Conservation (phyloP, 805 yeast genomes). For the Spathaspora passalidarum region DNA sequence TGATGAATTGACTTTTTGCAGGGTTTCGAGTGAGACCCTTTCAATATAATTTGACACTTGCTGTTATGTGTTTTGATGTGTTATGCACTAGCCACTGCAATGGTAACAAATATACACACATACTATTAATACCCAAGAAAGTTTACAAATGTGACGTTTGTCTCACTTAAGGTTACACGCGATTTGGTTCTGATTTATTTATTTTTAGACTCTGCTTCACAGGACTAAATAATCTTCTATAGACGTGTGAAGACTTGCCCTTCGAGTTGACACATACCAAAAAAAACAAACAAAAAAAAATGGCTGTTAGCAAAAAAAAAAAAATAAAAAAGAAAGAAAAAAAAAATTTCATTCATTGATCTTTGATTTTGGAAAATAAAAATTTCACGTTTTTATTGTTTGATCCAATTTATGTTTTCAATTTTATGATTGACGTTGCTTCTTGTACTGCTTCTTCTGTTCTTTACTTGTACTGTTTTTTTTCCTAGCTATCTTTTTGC, state of each 20-base stretch:
- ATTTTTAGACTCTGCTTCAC: too few relatives aligned
- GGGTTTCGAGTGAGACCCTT: background rate
- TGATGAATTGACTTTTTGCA: background rate
- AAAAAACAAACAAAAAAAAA: too few relatives aligned
- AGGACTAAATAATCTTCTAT: too few relatives aligned
- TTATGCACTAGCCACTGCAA: background rate
- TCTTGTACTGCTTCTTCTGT: background rate
- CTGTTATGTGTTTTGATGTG: too few relatives aligned
- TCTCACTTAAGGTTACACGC: background rate
- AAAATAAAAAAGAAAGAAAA: too few relatives aligned
- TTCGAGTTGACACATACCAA: background rate
- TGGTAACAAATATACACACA: background rate
- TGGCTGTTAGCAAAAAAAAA: too few relatives aligned
- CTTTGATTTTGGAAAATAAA: background rate
- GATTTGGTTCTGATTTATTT: too few relatives aligned
- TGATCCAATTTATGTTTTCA: background rate
- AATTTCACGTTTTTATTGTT: background rate
- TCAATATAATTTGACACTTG: background rate
- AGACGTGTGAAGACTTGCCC: too few relatives aligned
- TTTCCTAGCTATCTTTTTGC: background rate
- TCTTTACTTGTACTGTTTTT: background rate
- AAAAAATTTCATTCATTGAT: background rate
- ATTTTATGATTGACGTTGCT: background rate
- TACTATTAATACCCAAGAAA: too few relatives aligned
- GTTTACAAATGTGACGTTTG: background rate